These are phyloP conservation scores for Didymosphaeria variabile DNA, from an alignment of 2,329 filamentous ascomycete species.

Conservation along the genomic window DNA sequence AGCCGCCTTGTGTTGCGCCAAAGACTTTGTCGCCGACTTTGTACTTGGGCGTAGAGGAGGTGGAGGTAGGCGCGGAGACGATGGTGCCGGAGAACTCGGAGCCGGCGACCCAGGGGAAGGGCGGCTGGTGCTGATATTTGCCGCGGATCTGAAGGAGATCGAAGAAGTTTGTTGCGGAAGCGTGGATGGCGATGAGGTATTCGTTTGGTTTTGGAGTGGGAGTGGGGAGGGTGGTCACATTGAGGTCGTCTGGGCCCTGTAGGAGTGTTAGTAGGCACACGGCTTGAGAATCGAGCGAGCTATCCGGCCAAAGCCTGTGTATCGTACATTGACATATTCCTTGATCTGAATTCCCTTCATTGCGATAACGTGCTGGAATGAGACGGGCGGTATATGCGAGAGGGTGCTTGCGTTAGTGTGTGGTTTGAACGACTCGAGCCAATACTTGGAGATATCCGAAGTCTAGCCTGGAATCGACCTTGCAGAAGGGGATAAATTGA, in stretches of 20 bases:
- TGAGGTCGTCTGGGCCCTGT: conserved; percentile 81
- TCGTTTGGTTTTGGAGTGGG: conserved; percentile 75
- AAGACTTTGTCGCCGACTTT: conserved; percentile 85
- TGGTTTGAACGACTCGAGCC: not conserved
- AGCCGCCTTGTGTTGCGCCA: conserved; percentile 85
- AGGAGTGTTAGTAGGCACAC: conserved; percentile 9
- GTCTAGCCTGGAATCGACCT: not conserved
- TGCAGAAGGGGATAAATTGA: not conserved
- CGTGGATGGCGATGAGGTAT: conserved; percentile 88
- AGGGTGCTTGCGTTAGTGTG: not conserved
- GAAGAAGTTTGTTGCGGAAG: conserved; percentile 94
- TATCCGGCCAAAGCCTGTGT: conserved; percentile 6
- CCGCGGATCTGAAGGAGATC: conserved; percentile 94
- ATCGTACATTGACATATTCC: conserved; percentile 75
- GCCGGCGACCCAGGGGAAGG: conserved; percentile 87
- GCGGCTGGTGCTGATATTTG: conserved; percentile 92
- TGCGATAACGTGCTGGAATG: conserved; percentile 11
- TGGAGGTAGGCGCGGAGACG: conserved; percentile 67
- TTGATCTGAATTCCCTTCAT: conserved; percentile 81
- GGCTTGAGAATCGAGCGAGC: conserved; percentile 15
- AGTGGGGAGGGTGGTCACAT: conserved; percentile 76
- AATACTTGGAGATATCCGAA: not conserved
- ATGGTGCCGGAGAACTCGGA: conserved; percentile 87
- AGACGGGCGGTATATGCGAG: not conserved
- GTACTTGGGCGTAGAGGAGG: conserved; percentile 64